Conservation (phyloP, 2,329 filamentous ascomycete species). For the Didymella arachidicola region DNA sequence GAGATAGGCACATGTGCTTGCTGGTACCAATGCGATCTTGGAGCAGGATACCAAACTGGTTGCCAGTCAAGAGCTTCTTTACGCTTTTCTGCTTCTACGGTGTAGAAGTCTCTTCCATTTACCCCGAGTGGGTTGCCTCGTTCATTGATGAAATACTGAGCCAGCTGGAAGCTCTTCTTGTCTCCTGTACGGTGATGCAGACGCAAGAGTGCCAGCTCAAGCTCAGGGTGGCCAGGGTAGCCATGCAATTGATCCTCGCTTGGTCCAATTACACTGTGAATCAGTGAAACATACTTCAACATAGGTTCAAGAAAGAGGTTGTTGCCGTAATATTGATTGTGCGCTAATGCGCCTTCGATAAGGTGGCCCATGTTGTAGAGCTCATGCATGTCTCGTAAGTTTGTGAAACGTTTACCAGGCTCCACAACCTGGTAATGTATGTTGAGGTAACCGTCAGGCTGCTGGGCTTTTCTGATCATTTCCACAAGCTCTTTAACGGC, state of each 20-base stretch:
- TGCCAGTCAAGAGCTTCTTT: conserved; percentile 1
- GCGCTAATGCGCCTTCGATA: conserved; percentile 4
- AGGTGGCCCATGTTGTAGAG: conserved; percentile 6
- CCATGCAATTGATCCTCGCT: neutral
- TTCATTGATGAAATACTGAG: conserved; percentile 1
- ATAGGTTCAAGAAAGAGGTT: conserved; percentile 4
- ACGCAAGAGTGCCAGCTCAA: conserved; percentile 2
- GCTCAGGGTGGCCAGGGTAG: conserved; percentile 1
- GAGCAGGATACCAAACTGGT: conserved; percentile 7
- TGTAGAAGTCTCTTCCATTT: conserved; percentile 5
- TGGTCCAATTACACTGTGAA: neutral
- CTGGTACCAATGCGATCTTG: conserved; percentile 10
- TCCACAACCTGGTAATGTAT: conserved; percentile 3
- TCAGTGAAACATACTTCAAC: conserved; percentile 1
- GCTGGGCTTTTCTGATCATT: conserved; percentile 2
- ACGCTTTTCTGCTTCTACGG: conserved; percentile 1
- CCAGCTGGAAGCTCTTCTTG: conserved; percentile 1
- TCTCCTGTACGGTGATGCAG: conserved; percentile 1
- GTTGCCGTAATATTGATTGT: conserved; percentile 4
- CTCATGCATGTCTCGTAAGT: conserved; percentile 6
- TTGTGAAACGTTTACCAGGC: neutral
- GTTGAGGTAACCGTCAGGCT: neutral
- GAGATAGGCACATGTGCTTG: conserved; percentile 2
- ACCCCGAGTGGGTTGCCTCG: neutral
- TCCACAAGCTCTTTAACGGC: conserved; percentile 1